Conservation (phyloP, 768 basidiomycete species). For the Amanita molliuscula region DNA sequence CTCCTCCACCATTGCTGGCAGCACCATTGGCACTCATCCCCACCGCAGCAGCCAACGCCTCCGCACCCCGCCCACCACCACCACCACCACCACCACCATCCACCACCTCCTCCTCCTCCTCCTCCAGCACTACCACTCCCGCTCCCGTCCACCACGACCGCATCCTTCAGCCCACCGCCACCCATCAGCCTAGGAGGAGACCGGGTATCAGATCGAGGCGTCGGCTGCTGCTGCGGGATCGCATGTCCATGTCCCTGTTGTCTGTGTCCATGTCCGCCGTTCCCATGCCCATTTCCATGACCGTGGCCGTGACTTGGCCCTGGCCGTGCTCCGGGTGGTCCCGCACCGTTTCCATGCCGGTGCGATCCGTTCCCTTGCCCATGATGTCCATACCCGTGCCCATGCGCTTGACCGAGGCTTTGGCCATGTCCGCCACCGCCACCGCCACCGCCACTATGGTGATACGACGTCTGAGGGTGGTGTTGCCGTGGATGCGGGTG, state of each 20-base stretch:
- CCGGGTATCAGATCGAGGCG: slow-evolving; percentile 4
- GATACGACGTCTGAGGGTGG: background rate
- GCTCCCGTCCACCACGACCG: background rate
- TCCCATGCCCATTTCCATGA: no score
- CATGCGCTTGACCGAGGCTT: no score
- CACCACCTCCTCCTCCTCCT: no score
- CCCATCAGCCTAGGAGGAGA: background rate
- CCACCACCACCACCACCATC: background rate
- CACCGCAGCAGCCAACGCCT: background rate
- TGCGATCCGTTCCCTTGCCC: no score
- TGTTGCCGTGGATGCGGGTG: background rate
- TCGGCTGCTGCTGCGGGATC: slow-evolving; percentile 6
- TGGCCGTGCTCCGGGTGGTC: no score
- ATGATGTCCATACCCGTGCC: no score
- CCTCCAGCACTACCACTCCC: background rate
- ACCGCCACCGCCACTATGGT: background rate
- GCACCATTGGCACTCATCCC: background rate
- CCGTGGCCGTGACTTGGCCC: no score
- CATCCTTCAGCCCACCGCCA: background rate
- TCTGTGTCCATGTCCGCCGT: no score
- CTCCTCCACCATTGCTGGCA: no score
- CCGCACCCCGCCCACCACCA: background rate
- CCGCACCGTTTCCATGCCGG: no score
- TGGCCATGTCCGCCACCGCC: no score
- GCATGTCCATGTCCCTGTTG: no score